Evolutionary conservation across 2,329 filamentous ascomycete genomes (phyloP), one percentile per base, ranked within the genome.

Genomic region (Epichloe hybrida): DNA sequence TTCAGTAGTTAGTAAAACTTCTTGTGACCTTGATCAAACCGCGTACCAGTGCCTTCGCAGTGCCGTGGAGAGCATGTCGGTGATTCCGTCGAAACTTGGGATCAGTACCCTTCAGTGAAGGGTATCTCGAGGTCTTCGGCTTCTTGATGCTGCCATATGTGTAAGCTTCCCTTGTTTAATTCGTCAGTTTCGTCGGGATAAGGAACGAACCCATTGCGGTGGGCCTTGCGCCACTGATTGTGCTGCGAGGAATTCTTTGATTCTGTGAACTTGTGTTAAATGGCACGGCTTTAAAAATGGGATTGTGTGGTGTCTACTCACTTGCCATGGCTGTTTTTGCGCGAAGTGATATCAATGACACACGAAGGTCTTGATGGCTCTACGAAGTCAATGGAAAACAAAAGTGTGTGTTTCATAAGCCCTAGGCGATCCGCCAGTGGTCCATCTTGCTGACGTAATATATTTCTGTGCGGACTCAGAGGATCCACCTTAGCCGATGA

Each of bases 201-300:
- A 46, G 53, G 45, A 58, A 77, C 84, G 66, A 85, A 96, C 91
- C 93, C 93, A 81, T 98, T 98, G 72, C 86, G 84, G 85, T 98
- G 93, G 77, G 89, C 90, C 87, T 98, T 98, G 80, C 86, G 86
- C 73, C 81, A 83, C 84, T 93, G 86, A 79, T 96, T 96, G 80
- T 96, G 89, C 82, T 97, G 91, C 69, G 91, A 96, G 78, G 88
- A 94, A 85, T 97, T 97, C 89, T 97, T 97, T 68, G 93, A 97
- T 83, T 97, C 90, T 96, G 71, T 53, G 47, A 12, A 35, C 17
- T 20, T 15, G 21, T 17, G 17, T 50, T 41, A 46, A 23, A 36
- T 15, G 20, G 21, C 51, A 46, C 21, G 37, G 12, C 7, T 23
- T 23, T 9, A 11, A 42, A 7, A 27, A 17, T 31, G 9, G 20